Evolutionary conservation across 345 rosid genomes (phyloP).

Genomic region (Mangifera indica): DNA sequence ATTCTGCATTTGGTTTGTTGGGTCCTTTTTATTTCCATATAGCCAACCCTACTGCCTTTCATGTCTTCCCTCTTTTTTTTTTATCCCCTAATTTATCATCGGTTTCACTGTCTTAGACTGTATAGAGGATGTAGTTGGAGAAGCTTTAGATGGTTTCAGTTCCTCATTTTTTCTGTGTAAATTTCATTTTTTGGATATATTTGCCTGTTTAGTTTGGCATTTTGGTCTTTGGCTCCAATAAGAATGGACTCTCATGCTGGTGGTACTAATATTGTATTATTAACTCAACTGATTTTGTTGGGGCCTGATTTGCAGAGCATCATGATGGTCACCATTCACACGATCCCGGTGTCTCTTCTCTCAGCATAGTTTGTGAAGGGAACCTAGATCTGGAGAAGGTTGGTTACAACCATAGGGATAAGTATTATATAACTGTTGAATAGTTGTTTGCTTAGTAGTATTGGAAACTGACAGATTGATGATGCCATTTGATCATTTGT

Average conservation of each 20-base stretch:
- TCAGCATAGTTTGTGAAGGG: constrained; percentile 93
- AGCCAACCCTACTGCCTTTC: not conserved
- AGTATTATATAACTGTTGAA: not conserved
- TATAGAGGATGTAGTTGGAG: not conserved
- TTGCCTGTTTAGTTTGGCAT: not conserved
- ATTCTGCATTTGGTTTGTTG: not conserved
- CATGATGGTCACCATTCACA: constrained; percentile 67
- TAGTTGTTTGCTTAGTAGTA: not conserved
- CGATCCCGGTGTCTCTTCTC: constrained; percentile 94
- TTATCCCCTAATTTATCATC: not conserved
- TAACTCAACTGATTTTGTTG: constrained; percentile 2
- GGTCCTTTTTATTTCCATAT: not conserved
- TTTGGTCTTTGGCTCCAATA: not conserved
- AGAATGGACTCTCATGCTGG: not conserved
- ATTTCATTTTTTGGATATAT: not conserved
- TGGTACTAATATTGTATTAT: not conserved
- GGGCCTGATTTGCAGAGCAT: constrained; percentile 51
- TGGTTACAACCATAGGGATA: constrained; percentile 2
- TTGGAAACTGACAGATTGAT: not conserved
- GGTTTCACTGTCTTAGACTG: not conserved
- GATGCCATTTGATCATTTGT: constrained; percentile 1
- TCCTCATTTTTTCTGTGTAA: too few relatives aligned
- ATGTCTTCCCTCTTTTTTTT: not conserved
- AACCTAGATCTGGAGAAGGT: constrained; percentile 95
- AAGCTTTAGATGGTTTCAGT: too few relatives aligned